Conservation (phyloP, 2,329 filamentous ascomycete species). For the Sporothrix protearum region DNA sequence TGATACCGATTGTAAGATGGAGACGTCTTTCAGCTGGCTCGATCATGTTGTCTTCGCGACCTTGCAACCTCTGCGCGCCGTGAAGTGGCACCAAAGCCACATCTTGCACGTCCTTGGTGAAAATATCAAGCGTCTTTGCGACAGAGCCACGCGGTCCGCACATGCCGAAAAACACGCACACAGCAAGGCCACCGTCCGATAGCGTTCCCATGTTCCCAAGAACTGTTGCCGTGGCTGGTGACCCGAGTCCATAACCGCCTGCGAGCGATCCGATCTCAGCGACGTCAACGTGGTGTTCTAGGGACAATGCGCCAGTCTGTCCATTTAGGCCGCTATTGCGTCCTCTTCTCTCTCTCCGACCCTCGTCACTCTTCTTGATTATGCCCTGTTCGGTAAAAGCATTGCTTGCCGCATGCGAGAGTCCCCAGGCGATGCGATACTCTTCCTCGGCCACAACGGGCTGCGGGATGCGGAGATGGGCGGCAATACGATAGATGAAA, state of each 20-base stretch:
- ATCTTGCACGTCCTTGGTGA: conserved; percentile 79
- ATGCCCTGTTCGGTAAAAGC: conserved; percentile 63
- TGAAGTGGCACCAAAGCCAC: conserved; percentile 80
- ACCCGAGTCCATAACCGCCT: conserved; percentile 70
- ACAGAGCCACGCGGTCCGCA: conserved; percentile 75
- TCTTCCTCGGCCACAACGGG: conserved; percentile 67
- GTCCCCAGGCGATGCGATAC: conserved; percentile 66
- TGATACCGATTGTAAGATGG: conserved; percentile 77
- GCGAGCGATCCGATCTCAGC: conserved; percentile 77
- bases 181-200: conserved; percentile 72
- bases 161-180: conserved; percentile 87
- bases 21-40: conserved; percentile 62
- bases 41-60: conserved; percentile 50
- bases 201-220: conserved; percentile 76
- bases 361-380: conserved; percentile 61
- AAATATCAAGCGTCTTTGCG: conserved; percentile 82
- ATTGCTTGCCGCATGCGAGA: conserved; percentile 68
- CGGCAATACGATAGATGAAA: conserved; percentile 65
- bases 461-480: conserved; percentile 65
- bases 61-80: conserved; percentile 42
- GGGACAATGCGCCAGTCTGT: conserved; percentile 62
- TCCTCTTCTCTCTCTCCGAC: conserved; percentile 62
- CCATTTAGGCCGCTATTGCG: conserved; percentile 62
- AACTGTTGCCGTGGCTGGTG: conserved; percentile 70
- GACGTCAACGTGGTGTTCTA: conserved; percentile 72